A percentile compares a stretch with the other conserved stretches of the same genome.
Evolutionary conservation across 768 basidiomycete species (phyloP).

Genomic region (Lentinus brumalis): DNA sequence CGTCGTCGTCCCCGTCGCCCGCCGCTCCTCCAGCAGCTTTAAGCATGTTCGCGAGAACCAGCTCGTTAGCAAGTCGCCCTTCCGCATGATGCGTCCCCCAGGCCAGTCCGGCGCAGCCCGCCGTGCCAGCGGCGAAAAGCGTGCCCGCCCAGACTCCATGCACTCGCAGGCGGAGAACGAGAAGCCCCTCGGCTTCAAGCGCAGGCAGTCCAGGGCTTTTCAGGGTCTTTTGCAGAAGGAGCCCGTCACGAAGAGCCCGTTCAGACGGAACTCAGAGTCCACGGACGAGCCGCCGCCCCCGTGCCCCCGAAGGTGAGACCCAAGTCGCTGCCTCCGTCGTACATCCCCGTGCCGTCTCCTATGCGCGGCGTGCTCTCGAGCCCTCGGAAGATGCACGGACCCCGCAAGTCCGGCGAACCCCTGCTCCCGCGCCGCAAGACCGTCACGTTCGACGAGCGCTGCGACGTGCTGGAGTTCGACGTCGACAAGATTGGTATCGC

Average conservation of each 20-base stretch:
- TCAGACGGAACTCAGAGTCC: conserved; percentile 40
- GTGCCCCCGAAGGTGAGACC: conserved; percentile 24
- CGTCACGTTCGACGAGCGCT: conserved; percentile 77
- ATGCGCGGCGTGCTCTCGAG: conserved; percentile 26
- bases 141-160: conserved; percentile 72
- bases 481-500: conserved; percentile 51
- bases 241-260: conserved; percentile 83
- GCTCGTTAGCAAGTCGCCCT: conserved; percentile 85
- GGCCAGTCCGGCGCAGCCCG: conserved; percentile 32
- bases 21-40: conserved; percentile 77
- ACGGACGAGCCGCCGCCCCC: conserved; percentile 28
- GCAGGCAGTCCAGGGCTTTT: conserved; percentile 73
- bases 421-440: conserved; percentile 65
- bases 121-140: conserved; percentile 76
- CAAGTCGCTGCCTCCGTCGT: conserved; percentile 2
- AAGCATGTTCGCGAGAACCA: conserved; percentile 73
- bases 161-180: conserved; percentile 73
- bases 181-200: conserved; percentile 68
- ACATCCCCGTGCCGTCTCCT: conserved; percentile 26
- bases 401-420: conserved; percentile 51
- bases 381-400: conserved; percentile 69
- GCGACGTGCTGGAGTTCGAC: conserved; percentile 83
- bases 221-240: conserved; percentile 75
- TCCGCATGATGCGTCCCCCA: conserved; percentile 65
- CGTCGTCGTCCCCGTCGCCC: conserved; percentile 55